Conservation (phyloP, 495 filamentous ascomycete genomes). For the Podospora sp. region DNA sequence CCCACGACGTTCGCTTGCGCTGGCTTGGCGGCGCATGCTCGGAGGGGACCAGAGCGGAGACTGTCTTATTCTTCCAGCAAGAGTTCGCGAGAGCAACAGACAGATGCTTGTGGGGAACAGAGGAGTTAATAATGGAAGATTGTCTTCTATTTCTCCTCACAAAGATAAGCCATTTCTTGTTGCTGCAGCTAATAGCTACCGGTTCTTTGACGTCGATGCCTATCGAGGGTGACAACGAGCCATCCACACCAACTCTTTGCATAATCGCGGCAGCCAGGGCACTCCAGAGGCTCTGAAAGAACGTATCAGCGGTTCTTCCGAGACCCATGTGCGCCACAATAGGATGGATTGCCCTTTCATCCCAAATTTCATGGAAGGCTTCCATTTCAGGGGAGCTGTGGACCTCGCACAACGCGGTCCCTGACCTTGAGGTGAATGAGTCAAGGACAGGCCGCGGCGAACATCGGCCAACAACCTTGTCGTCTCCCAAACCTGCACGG, state of each 20-base stretch:
- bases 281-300: neutral
- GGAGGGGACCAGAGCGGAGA: neutral
- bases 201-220: neutral
- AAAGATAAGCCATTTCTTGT: neutral
- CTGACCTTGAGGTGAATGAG: neutral
- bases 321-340: neutral
- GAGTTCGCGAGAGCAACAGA: neutral
- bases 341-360: neutral
- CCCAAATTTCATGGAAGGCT: neutral
- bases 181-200: neutral
- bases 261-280: neutral
- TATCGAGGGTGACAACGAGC: neutral
- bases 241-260: neutral
- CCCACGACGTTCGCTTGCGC: neutral
- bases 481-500: neutral
- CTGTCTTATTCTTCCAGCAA: neutral
- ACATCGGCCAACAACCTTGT: neutral
- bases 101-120: neutral
- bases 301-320: neutral
- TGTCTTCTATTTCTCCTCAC: neutral
- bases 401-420: neutral
- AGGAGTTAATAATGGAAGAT: neutral
- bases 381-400: neutral
- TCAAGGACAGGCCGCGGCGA: neutral
- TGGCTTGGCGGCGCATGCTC: neutral